Evolutionary conservation across 768 basidiomycete genomes (phyloP), one percentile per base, ranked within the genome.

Genomic region (Podaxis rugospora): DNA sequence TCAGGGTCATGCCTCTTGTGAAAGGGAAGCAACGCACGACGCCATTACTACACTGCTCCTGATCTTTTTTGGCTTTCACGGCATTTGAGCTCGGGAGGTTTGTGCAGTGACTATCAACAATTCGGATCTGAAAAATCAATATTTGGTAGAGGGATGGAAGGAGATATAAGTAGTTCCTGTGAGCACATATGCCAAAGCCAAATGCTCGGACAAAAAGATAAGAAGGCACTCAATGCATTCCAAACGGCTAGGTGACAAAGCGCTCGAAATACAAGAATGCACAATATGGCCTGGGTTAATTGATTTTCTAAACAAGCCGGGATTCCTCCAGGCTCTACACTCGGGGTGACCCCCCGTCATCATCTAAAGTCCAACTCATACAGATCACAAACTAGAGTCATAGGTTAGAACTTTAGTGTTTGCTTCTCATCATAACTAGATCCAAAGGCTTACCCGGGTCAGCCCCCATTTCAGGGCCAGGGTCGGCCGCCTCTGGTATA

Each of bases 251-350:
- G 16, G 13, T 54, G 36, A 54, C 35, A 54, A 39, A 18, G 36
- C 18, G 5, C 18, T 39, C 18, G n/a, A 39, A 39, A 21, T 23
- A 36, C 36, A 37, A 54, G 18, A 23, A 14, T 13, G 52, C 7
- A 5, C 18, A 9, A 21, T 21, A n/a, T 54, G 52, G 35, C 42
- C 51, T 53, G 51, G 59, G 51, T 16, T 60, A 60, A 52, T 53
- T 60, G 42, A 51, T 60, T 53, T 42, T 35, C n/a, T 10, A 3
- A 35, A 36, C 4, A 57, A 37, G 11, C 18, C 44, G 10, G 0
- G 18, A 23, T 23, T 13, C 47, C 47, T 5, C 23, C 13, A 11
- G 47, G 27, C 47, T 23, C 6, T n/a, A 6, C 21, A 9, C n/a
- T 44, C 42, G 42, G 42, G 42, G 16, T 9, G 16, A 5, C 18